phyloP scores from a whole-genome alignment of 768 basidiomycete genomes.

The Boletellus ananiceps region DNA sequence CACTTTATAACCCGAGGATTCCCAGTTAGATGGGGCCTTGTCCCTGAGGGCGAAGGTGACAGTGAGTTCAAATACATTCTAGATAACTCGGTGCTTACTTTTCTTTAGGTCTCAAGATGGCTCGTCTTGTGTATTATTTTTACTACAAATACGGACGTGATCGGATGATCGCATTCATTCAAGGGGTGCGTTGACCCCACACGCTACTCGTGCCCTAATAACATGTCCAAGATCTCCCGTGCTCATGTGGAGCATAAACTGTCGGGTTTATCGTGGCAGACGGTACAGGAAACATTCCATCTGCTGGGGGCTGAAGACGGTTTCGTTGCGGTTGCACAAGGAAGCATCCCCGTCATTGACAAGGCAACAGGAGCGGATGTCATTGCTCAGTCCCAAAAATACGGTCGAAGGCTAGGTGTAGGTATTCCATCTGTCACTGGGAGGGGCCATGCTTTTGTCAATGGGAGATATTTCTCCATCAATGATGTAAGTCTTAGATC shows the following conservation, averaged over 20 bases:
- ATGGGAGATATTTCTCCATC: slow-evolving; percentile 74
- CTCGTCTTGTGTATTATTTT: slow-evolving; percentile 65
- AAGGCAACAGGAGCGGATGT: slow-evolving; percentile 28
- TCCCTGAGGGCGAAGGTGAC: slow-evolving; percentile 54
- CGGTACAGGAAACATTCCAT: slow-evolving; percentile 38
- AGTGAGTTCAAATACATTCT: slow-evolving; percentile 20
- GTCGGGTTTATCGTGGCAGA: slow-evolving; percentile 40
- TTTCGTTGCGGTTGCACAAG: slow-evolving; percentile 39
- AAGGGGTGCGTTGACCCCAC: slow-evolving; percentile 35
- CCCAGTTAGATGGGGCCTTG: slow-evolving; percentile 83
- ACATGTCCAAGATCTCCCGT: slow-evolving; percentile 35
- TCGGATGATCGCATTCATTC: slow-evolving; percentile 58
- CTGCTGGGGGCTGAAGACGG: slow-evolving; percentile 33
- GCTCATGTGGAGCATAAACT: slow-evolving; percentile 30
- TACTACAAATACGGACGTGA: slow-evolving; percentile 58
- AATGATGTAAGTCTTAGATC: slow-evolving; percentile 51
- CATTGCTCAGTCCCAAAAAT: slow-evolving; percentile 46
- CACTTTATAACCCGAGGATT: slow-evolving; percentile 68
- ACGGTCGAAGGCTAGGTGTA: slow-evolving; percentile 56
- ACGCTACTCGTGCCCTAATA: neutral
- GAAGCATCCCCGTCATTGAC: slow-evolving; percentile 21
- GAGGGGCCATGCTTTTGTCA: slow-evolving; percentile 76
- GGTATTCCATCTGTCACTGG: slow-evolving; percentile 31
- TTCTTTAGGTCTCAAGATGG: slow-evolving; percentile 58
- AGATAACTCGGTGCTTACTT: neutral